phyloP scores from a whole-genome alignment of 2,329 filamentous ascomycete species.

The Aspergillus chevalieri region DNA sequence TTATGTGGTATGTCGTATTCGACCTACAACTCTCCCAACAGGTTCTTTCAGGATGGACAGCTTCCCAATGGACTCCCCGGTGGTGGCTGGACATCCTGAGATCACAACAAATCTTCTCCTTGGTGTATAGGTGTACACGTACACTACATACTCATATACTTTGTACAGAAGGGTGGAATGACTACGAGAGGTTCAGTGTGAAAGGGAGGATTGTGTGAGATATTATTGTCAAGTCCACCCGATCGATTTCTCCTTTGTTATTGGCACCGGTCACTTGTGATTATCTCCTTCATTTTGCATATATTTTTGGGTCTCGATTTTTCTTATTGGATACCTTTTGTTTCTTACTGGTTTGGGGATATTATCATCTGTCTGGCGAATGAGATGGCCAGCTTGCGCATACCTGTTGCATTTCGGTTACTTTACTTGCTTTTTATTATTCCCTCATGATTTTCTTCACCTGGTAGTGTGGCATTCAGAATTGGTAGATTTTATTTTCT shows the following conservation, averaged over 20 bases:
- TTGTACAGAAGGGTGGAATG: neutral
- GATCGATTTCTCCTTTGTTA: conserved; percentile 2
- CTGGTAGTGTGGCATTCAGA: neutral
- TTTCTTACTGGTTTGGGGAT: neutral
- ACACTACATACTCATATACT: neutral
- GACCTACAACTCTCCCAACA: neutral
- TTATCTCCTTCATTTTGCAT: conserved; percentile 2
- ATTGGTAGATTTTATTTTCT: conserved; percentile 1
- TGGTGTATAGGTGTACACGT: conserved; percentile 9
- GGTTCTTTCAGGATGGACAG: neutral
- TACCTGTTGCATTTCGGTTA: neutral
- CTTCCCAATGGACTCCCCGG: conserved; percentile 1
- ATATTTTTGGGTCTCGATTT: conserved; percentile 2
- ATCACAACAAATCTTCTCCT: conserved; percentile 14
- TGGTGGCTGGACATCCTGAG: conserved; percentile 12
- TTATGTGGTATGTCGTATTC: conserved; percentile 12
- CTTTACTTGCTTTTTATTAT: neutral
- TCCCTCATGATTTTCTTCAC: neutral
- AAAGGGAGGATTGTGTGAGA: neutral
- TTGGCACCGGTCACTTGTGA: conserved; percentile 3
- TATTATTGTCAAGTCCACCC: neutral
- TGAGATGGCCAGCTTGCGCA: neutral
- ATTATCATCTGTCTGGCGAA: neutral
- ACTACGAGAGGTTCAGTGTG: neutral
- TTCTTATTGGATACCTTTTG: neutral